Percentiles rank a stretch among this genome's conserved stretches.
phyloP scores from a whole-genome alignment of 352 stramenopile species.

The Phytopythium vexans region DNA sequence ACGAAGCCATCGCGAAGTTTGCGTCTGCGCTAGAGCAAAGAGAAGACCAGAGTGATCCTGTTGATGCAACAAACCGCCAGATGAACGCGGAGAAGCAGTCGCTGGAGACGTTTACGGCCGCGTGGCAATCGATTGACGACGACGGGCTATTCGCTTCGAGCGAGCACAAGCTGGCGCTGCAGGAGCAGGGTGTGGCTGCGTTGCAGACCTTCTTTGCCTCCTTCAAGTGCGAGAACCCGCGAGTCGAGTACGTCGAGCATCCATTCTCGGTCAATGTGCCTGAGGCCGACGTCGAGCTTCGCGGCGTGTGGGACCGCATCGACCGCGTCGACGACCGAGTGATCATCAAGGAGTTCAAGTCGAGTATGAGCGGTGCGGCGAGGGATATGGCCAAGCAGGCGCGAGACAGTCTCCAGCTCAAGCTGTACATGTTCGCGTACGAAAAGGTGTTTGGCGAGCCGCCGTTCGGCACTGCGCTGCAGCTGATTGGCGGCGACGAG shows the following conservation, averaged over 20 bases:
- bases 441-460: constrained; percentile 46
- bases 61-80: neutral
- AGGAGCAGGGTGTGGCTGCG: constrained; percentile 30
- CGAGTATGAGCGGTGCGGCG: constrained; percentile 50
- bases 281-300: constrained; percentile 47
- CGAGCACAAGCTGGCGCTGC: constrained; percentile 29
- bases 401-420: constrained; percentile 71
- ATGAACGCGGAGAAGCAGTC: constrained; percentile 9
- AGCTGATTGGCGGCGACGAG: constrained; percentile 49
- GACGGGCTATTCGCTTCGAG: constrained; percentile 30
- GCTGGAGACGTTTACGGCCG: constrained; percentile 19
- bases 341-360: constrained; percentile 85
- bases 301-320: constrained; percentile 78
- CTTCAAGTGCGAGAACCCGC: constrained; percentile 19
- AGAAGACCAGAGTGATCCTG: constrained; percentile 9
- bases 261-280: constrained; percentile 50
- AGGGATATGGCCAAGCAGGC: constrained; percentile 56
- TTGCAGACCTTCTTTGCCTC: constrained; percentile 43
- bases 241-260: constrained; percentile 58
- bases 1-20: constrained; percentile 69
- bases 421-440: constrained; percentile 83
- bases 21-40: constrained; percentile 14
- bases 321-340: constrained; percentile 21
- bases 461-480: constrained; percentile 50
- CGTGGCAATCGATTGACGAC: constrained; percentile 12